These are phyloP conservation scores for Allantophomopsis lycopodina DNA, from an alignment of 2,329 filamentous ascomycete genomes.

Conservation along the genomic window DNA sequence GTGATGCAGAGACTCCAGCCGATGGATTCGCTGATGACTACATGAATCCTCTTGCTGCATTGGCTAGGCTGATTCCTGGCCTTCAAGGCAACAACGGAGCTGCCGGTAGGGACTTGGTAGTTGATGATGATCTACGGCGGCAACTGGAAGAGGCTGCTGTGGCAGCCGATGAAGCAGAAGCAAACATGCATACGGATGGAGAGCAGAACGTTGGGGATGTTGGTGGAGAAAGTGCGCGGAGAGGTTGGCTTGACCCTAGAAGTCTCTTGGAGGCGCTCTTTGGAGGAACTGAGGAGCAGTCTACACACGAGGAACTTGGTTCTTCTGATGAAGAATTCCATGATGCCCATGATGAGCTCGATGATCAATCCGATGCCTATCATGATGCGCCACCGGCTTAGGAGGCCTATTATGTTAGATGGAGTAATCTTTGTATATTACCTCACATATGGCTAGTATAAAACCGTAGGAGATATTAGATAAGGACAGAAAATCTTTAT, in stretches of 20 bases:
- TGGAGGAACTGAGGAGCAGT: no score
- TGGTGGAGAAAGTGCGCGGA: background rate
- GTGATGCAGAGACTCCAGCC: constrained; percentile 1
- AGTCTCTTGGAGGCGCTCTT: background rate
- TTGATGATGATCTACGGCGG: background rate
- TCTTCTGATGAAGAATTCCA: no score
- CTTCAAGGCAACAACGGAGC: background rate
- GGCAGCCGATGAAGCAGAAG: background rate
- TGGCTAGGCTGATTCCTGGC: constrained; percentile 10
- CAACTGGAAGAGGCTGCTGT: background rate
- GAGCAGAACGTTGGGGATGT: background rate
- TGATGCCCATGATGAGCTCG: no score
- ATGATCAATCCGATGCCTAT: no score
- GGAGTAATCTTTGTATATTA: no score
- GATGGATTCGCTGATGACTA: constrained; percentile 4
- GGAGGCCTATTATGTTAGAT: no score
- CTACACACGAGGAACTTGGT: no score
- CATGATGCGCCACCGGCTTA: no score
- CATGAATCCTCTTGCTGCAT: constrained; percentile 13
- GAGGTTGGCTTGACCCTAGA: background rate
- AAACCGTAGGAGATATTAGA: no score
- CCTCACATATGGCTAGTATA: no score
- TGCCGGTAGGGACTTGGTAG: background rate
- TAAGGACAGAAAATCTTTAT: no score
- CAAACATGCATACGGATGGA: background rate